Evolutionary conservation across 257 asterid genomes (phyloP).

Genomic region (Ajuga chamaepitys): DNA sequence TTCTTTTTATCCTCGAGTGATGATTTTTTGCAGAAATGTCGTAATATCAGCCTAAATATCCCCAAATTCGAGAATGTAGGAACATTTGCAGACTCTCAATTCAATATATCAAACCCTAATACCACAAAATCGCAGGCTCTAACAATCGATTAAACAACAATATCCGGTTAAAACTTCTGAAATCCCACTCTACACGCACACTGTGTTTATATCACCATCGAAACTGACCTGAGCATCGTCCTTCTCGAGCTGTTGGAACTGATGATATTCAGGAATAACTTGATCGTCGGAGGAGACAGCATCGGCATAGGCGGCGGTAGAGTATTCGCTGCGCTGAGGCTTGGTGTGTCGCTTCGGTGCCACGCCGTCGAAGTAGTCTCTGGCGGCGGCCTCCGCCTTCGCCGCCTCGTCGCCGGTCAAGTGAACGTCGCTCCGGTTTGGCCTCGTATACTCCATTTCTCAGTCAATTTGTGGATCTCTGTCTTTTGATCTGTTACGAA

Average conservation of each 20-base stretch:
- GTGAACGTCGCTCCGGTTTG: slow-evolving; percentile 78
- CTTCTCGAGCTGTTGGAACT: slow-evolving; percentile 63
- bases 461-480: background rate
- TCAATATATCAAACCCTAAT: background rate
- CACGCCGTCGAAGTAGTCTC: slow-evolving; percentile 50
- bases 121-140: background rate
- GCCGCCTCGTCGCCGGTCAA: slow-evolving; percentile 55
- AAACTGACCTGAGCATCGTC: slow-evolving; percentile 45
- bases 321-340: slow-evolving; percentile 86
- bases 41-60: background rate
- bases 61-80: background rate
- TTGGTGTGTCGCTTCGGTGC: slow-evolving; percentile 88
- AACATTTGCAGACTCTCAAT: no score
- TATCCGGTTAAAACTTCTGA: no score
- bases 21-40: background rate
- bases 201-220: background rate
- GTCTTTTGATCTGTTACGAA: background rate
- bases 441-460: slow-evolving; percentile 30
- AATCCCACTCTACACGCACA: no score
- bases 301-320: slow-evolving; percentile 52
- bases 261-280: slow-evolving; percentile 43
- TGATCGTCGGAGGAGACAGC: slow-evolving; percentile 18
- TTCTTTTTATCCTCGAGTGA: no score
- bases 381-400: slow-evolving; percentile 53
- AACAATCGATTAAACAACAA: background rate